phyloP scores from a whole-genome alignment of 1,139 yeast genomes.

The Pichia sp. region DNA sequence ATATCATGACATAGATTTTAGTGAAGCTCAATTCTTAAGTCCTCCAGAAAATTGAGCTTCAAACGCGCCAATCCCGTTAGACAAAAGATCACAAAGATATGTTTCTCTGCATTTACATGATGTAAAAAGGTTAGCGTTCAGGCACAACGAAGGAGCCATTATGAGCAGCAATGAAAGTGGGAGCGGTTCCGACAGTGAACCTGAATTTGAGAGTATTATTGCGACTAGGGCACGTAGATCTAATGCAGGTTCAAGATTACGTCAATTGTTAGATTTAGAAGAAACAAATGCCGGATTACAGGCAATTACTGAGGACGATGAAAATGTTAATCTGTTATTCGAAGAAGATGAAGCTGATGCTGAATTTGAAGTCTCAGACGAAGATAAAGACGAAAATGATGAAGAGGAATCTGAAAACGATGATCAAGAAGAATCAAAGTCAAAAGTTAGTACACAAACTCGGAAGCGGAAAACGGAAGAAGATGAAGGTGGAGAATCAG shows the following conservation, averaged over 20 bases:
- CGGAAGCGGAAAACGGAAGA: background rate
- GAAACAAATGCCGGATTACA: constrained; percentile 34
- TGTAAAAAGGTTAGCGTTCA: too few relatives aligned
- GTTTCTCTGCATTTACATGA: too few relatives aligned
- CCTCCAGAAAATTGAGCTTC: too few relatives aligned
- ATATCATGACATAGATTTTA: too few relatives aligned
- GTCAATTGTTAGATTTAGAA: constrained; percentile 67
- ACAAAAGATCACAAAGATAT: too few relatives aligned
- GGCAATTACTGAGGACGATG: constrained; percentile 52
- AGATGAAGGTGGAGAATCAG: constrained; percentile 31
- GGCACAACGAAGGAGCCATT: background rate
- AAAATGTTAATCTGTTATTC: constrained; percentile 65
- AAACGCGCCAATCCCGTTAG: too few relatives aligned
- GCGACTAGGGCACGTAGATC: constrained; percentile 71
- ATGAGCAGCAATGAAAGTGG: background rate
- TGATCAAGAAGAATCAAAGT: constrained; percentile 16
- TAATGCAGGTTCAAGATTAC: constrained; percentile 85
- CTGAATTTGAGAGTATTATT: constrained; percentile 42
- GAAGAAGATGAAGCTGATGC: constrained; percentile 80
- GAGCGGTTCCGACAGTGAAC: constrained; percentile 21
- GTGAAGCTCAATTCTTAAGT: too few relatives aligned
- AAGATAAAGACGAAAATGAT: constrained; percentile 19
- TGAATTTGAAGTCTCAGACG: constrained; percentile 46
- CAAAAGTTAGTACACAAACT: constrained; percentile 1
- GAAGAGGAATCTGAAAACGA: constrained; percentile 23